A percentile compares a stretch with the other conserved stretches of the same genome.
These are phyloP conservation scores for Hypoxylon sp. DNA, from an alignment of 2,329 filamentous ascomycete species.

Conservation along the genomic window DNA sequence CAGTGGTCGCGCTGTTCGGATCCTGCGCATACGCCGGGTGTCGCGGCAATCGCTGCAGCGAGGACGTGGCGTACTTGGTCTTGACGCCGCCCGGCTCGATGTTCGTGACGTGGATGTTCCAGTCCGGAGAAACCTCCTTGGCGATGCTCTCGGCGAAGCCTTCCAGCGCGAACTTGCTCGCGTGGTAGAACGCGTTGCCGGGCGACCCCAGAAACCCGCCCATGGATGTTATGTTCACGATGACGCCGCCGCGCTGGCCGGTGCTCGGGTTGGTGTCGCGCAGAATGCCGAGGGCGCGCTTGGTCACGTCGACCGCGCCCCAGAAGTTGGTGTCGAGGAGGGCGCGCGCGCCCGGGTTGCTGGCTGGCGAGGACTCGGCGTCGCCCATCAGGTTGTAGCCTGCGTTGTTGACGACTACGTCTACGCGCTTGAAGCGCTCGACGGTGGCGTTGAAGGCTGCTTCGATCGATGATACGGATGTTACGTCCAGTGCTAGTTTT, in stretches of 20 bases:
- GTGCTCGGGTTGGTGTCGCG: constrained; percentile 42
- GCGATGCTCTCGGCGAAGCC: constrained; percentile 36
- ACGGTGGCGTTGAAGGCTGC: constrained; percentile 48
- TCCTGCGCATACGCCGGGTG: constrained; percentile 51
- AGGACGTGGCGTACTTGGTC: constrained; percentile 46
- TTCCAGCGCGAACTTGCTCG: constrained; percentile 39
- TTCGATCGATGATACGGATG: constrained; percentile 48
- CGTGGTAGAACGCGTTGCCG: constrained; percentile 39
- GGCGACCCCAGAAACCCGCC: constrained; percentile 51
- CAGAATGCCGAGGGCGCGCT: constrained; percentile 49
- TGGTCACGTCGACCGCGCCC: constrained; percentile 52
- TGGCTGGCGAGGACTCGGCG: constrained; percentile 43
- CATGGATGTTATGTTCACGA: constrained; percentile 65
- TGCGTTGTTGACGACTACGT: constrained; percentile 46
- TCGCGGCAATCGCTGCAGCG: constrained; percentile 42
- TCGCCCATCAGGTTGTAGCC: constrained; percentile 46
- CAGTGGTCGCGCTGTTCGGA: constrained; percentile 33
- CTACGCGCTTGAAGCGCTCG: constrained; percentile 46
- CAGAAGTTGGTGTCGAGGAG: constrained; percentile 56
- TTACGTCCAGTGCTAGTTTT: constrained; percentile 59
- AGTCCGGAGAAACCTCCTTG: constrained; percentile 34
- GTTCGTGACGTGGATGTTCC: constrained; percentile 50
- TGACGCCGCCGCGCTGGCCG: constrained; percentile 55
- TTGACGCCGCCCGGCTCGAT: constrained; percentile 53
- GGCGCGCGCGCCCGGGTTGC: constrained; percentile 40